These are phyloP conservation scores for Lactifluus volemus DNA, from an alignment of 768 basidiomycete genomes.

Conservation along the genomic window DNA sequence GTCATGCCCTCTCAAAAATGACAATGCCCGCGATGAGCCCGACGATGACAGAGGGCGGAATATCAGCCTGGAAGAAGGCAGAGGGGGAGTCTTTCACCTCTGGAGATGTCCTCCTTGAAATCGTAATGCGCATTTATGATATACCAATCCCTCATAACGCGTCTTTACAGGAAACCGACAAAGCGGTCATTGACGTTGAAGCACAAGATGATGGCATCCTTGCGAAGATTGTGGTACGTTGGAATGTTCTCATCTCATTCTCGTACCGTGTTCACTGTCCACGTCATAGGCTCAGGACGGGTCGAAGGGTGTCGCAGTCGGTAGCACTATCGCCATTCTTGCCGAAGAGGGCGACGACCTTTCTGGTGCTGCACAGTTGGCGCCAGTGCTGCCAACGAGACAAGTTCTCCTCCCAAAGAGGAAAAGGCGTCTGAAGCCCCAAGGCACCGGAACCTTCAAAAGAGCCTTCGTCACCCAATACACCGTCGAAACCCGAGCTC, in stretches of 20 bases:
- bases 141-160: conserved; percentile 12
- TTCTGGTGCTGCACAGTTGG: conserved; percentile 69
- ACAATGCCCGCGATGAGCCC: conserved; percentile 99
- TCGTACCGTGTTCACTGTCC: not conserved
- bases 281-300: conserved; percentile 64
- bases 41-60: conserved; percentile 99
- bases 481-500: conserved; percentile 45
- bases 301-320: conserved; percentile 79
- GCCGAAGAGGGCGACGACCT: conserved; percentile 95
- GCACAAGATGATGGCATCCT: conserved; percentile 96
- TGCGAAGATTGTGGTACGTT: conserved; percentile 89
- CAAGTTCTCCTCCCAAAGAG: conserved; percentile 28
- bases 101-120: conserved; percentile 94
- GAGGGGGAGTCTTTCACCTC: conserved; percentile 86
- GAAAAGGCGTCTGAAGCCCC: conserved; percentile 36
- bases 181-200: conserved; percentile 99
- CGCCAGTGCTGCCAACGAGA: conserved; percentile 44
- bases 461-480: conserved; percentile 28
- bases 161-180: conserved; percentile 86
- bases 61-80: conserved; percentile 94
- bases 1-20: conserved; percentile 78
- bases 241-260: not conserved
- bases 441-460: conserved; percentile 31
- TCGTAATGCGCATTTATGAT: conserved; percentile 45
- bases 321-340: conserved; percentile 81